Evolutionary conservation across 176 grass and related monocot genomes (phyloP).

Genomic region (Musa itinerans): DNA sequence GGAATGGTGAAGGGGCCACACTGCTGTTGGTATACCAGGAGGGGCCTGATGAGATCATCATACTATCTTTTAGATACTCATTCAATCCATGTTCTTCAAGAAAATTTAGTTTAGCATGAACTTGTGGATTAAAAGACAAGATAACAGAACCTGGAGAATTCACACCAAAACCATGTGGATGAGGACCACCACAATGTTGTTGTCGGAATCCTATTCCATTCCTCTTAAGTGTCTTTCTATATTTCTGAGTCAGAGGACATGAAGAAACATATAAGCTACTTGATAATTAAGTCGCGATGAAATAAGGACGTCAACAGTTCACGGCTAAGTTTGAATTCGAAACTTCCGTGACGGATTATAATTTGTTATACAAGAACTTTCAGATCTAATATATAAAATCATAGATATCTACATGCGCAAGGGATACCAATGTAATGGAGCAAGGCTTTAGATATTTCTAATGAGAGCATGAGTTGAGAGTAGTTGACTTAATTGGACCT

Average conservation of each 20-base stretch:
- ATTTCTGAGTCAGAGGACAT: not conserved
- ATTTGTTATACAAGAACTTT: too few relatives aligned
- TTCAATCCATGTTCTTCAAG: not conserved
- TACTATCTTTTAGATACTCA: not conserved
- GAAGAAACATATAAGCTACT: slow-evolving; percentile 1
- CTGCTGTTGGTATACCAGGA: not conserved
- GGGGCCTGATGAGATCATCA: not conserved
- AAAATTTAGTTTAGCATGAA: not conserved
- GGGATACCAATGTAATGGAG: not conserved
- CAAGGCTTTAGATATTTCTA: too few relatives aligned
- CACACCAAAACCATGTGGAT: not conserved
- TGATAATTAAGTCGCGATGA: not conserved
- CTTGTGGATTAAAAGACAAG: not conserved
- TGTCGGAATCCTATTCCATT: not conserved
- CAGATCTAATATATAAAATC: too few relatives aligned
- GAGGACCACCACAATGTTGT: not conserved
- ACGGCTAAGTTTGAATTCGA: not conserved
- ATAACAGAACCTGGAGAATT: slow-evolving; percentile 2
- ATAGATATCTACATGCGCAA: not conserved
- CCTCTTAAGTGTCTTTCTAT: slow-evolving; percentile 1
- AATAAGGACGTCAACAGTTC: not conserved
- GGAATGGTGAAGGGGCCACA: not conserved
- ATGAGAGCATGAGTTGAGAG: too few relatives aligned
- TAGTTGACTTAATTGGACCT: slow-evolving; percentile 1
- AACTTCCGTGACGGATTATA: too few relatives aligned